Evolutionary conservation across 192 early-diverging fungal species (phyloP), one percentile per base, ranked within the genome.

Genomic region (Phycomyces nitens): DNA sequence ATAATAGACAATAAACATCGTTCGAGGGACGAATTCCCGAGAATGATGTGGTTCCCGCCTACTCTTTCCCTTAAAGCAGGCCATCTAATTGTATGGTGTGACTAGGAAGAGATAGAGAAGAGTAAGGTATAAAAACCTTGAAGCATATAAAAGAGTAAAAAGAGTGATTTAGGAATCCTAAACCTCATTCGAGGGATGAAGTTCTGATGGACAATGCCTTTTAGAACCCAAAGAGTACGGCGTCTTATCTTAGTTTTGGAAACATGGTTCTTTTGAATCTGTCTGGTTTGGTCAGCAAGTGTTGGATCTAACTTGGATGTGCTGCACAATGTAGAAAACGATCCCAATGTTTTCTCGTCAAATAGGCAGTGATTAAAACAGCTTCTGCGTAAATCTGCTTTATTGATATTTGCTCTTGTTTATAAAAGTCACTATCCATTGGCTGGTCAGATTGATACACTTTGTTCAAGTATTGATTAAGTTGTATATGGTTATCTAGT

Each of bases 141-240:
- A n/a, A n/a, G n/a, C n/a, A n/a, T n/a, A n/a, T n/a, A n/a, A n/a
- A n/a, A n/a, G n/a, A n/a, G n/a, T n/a, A n/a, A n/a, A n/a, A n/a
- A n/a, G n/a, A n/a, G n/a, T n/a, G n/a, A n/a, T n/a, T n/a, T n/a
- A n/a, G n/a, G n/a, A n/a, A n/a, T n/a, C n/a, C n/a, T n/a, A n/a
- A n/a, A n/a, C n/a, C n/a, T n/a, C n/a, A n/a, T n/a, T n/a, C n/a
- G n/a, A n/a, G n/a, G n/a, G n/a, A n/a, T n/a, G n/a, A n/a, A n/a
- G n/a, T n/a, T n/a, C n/a, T n/a, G n/a, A n/a, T n/a, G n/a, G n/a
- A n/a, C n/a, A n/a, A n/a, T 56, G 55, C 29, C 38, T 39, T 47
- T 56, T 39, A 56, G 55, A 38, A 56, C n/a, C 55, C 55, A 56
- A 56, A 56, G 55, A 12, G 29, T n/a, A 29, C 55, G 55, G 29